Evolutionary conservation across 2,329 filamentous ascomycete genomes (phyloP), one percentile per base, ranked within the genome.

Genomic region (Phyllosticta ampelicida): DNA sequence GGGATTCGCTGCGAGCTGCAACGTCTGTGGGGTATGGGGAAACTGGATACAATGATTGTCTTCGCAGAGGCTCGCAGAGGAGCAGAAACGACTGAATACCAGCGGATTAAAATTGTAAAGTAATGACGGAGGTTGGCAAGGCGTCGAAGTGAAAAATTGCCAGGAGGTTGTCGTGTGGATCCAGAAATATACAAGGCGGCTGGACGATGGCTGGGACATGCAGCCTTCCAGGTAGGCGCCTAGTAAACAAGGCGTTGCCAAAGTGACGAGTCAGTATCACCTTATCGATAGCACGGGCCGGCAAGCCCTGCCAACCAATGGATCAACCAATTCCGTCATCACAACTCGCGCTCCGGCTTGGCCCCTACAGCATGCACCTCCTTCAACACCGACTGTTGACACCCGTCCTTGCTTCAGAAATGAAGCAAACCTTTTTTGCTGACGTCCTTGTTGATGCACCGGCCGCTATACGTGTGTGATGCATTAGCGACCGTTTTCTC

Each of bases 1-100:
- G 55, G 55, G 55, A 29, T 48, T 57, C 55, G 55, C 50, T 56
- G 54, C 28, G 55, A 50, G 55, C 50, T 56, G 54, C 28, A 49
- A 50, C 50, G 13, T 44, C n/a, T 44, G 55, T 51, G 51, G 50
- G 55, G 55, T 44, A 44, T 44, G 1, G 36, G n/a, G 55, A 13
- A n/a, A 51, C 30, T 57, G 26, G 29, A 48, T 18, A 30, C n/a
- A 29, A 51, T n/a, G n/a, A 19, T 26, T 23, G 30, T 21, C 21
- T 20, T 50, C 54, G 50, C 55, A 44, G 50, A 13, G 48, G 50
- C 29, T 50, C 54, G 50, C 55, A 44, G 50, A 13, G 48, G 50
- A 29, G 51, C 30, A 49, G 50, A 48, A 57, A 53, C 18, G 50
- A 53, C 50, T 18, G 55, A 48, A 18, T 44, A 44, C 16, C 16